Percentiles rank a stretch among this genome's conserved stretches.
Evolutionary conservation across 2,329 filamentous ascomycete species (phyloP).

Genomic region (Delphinella strobiligena): DNA sequence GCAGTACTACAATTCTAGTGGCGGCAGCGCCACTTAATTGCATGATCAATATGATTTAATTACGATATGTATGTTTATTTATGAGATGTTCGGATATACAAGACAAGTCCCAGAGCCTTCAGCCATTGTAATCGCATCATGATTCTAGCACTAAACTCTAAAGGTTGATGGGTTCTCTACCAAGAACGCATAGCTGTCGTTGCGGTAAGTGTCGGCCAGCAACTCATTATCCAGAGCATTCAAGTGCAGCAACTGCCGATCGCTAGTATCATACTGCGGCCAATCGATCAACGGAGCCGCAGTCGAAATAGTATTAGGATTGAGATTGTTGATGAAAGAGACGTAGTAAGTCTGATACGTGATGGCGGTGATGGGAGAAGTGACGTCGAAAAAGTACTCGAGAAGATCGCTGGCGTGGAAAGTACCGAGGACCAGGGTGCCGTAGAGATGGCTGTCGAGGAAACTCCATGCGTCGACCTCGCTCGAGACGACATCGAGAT

Average conservation of each 20-base stretch:
- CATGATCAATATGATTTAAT: too few relatives aligned
- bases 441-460: conserved; percentile 58
- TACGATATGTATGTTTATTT: too few relatives aligned
- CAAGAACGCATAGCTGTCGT: background rate
- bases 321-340: conserved; percentile 56
- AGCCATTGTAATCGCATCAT: too few relatives aligned
- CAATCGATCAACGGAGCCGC: conserved; percentile 30
- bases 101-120: too few relatives aligned
- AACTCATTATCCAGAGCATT: conserved; percentile 24
- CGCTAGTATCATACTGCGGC: conserved; percentile 41
- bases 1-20: too few relatives aligned
- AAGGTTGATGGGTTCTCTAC: background rate
- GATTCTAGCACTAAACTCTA: background rate
- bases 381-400: conserved; percentile 56
- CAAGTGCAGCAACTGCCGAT: conserved; percentile 39
- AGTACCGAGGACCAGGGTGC: conserved; percentile 60
- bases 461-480: conserved; percentile 62
- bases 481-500: conserved; percentile 39
- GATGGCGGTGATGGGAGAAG: conserved; percentile 10
- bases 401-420: conserved; percentile 62
- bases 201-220: conserved; percentile 27
- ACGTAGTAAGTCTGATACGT: conserved; percentile 59
- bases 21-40: too few relatives aligned
- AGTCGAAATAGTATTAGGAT: conserved; percentile 49
- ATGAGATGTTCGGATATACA: too few relatives aligned